Conservation (phyloP, 2,329 filamentous ascomycete species). For the Pseudocercospora musae region DNA sequence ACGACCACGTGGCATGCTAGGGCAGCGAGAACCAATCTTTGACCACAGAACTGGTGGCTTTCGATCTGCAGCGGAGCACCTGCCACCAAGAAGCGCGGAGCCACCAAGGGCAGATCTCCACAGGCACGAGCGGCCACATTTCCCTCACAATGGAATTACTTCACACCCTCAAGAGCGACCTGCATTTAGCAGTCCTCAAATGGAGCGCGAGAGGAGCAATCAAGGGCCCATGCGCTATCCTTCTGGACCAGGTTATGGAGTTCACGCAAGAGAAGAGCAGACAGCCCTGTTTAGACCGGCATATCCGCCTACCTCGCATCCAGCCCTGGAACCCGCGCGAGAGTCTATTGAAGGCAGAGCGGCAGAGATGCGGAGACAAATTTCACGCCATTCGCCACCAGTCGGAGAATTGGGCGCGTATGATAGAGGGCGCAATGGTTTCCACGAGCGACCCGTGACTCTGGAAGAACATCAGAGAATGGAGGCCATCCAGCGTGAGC, state of each 20-base stretch:
- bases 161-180: conserved; percentile 29
- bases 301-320: conserved; percentile 26
- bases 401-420: conserved; percentile 22
- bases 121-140: conserved; percentile 24
- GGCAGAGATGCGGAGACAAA: conserved; percentile 29
- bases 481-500: conserved; percentile 49
- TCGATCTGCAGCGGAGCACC: conserved; percentile 28
- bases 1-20: conserved; percentile 22
- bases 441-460: conserved; percentile 37
- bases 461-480: conserved; percentile 40
- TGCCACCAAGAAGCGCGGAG: conserved; percentile 6
- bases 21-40: conserved; percentile 25
- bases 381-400: conserved; percentile 29
- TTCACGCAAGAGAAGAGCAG: conserved; percentile 33
- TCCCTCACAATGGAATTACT: conserved; percentile 25
- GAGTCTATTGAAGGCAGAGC: conserved; percentile 32
- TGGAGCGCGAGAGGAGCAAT: conserved; percentile 25
- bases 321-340: conserved; percentile 27
- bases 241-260: conserved; percentile 24
- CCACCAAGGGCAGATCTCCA: conserved; percentile 19
- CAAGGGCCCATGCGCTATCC: conserved; percentile 24
- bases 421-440: conserved; percentile 26
- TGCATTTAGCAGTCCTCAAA: conserved; percentile 28
- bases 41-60: conserved; percentile 26
- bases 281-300: conserved; percentile 30